Evolutionary conservation across 1,139 yeast genomes (phyloP), one percentile per base, ranked within the genome.

Genomic region (Taphrina deformans): DNA sequence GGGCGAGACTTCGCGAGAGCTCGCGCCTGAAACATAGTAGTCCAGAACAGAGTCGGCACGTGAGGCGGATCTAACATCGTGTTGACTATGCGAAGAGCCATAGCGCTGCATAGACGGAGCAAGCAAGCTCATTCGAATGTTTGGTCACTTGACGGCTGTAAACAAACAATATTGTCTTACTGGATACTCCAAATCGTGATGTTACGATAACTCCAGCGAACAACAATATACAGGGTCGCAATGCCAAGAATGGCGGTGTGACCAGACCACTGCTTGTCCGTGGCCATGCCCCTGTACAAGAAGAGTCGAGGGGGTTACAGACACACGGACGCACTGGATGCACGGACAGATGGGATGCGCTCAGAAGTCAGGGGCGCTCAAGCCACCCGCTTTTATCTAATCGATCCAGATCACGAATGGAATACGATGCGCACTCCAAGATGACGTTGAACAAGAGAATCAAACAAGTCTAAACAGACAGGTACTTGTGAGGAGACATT

Each of bases 371-470:
- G 48, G 48, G 26, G 48, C 48, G 27, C 27, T 2, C n/a, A 21
- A 44, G 48, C 48, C 48, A 21, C 48, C 48, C 48, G 48, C 48
- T 44, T 44, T 44, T 44, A 44, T 44, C 48, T 44, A 44, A 44
- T 44, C 48, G 48, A 18, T 21, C 44, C 16, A 6, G 21, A 38
- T 12, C n/a, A 21, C 48, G 48, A 44, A 18, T 18, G 4, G n/a
- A 44, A 44, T 23, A 44, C 48, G 48, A 44, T 7, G 21, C 5
- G 21, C 21, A 7, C n/a, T 6, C 44, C 6, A 7, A 38, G 44
- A 29, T 38, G 44, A 38, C 44, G 44, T 38, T 38, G n/a, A 38
- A 29, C 9, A 29, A 29, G 9, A 29, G 33, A 29, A 10, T 10
- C 10, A 29, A n/a, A n/a, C n/a, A n/a, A n/a, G n/a, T n/a, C n/a